Evolutionary conservation across 2,329 filamentous ascomycete species (phyloP), one percentile per base, ranked within the genome.

Genomic region (Onygenales sp.): DNA sequence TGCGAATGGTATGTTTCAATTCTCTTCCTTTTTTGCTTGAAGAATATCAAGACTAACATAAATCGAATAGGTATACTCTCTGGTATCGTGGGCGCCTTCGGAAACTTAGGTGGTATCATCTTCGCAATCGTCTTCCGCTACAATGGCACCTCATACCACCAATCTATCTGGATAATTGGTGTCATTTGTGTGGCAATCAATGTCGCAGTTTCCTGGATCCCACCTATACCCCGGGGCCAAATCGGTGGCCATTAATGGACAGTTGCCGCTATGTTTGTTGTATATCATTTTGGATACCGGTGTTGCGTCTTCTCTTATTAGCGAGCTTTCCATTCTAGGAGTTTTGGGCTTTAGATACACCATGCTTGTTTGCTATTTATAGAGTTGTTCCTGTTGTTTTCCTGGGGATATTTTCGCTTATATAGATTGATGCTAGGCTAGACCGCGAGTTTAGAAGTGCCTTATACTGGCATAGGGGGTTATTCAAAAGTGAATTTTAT

Each of bases 91-190:
- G 91, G 91, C 8, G 89, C 86, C 0, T 77, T 80, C 7, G 90
- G 91, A 1, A 96, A 95, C 63, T 69, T 95, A 8, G 91, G 91
- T 3, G 91, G 91, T 10, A 82, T 95, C 50, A 69, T 94, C 48
- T 95, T 93, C 63, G 86, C 89, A 17, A 81, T 94, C 65, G 82
- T 89, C 64, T 95, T 92, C 76, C 77, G 89, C 49, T 93, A 91
- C 70, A 75, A 80, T 48, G 83, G 82, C 5, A 80, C 72, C 1
- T 71, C 85, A 63, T 94, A 90, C 64, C 81, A 76, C 9, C 82
- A 77, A 66, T 81, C 81, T 0, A 81, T 94, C 58, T 93, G 87
- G 87, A 85, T 94, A 55, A 89, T 92, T 63, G 90, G 90, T 2
- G 74, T 84, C 41, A 83, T 95, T 17, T 81, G 82, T 58, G 82